phyloP scores from a whole-genome alignment of 2,329 filamentous ascomycete species.

The Fusarium sp. region DNA sequence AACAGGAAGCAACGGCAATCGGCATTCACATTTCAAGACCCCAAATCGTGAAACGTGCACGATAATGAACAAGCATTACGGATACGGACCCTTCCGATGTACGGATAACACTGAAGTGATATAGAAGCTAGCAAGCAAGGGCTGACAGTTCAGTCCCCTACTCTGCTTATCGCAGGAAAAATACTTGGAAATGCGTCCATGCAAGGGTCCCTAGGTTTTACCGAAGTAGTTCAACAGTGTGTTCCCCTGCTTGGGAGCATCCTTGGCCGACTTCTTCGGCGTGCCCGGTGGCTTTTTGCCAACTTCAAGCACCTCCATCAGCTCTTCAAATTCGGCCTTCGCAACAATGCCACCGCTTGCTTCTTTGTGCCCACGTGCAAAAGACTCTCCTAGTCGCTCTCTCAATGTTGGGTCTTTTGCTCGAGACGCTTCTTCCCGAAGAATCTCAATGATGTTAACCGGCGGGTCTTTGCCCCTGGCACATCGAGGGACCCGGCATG shows the following conservation, averaged over 20 bases:
- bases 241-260: slow-evolving; percentile 62
- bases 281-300: slow-evolving; percentile 64
- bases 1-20: not conserved
- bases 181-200: not conserved
- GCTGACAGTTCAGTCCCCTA: not conserved
- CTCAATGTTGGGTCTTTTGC: slow-evolving; percentile 56
- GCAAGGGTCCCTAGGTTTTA: slow-evolving; percentile 48
- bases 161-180: not conserved
- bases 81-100: not conserved
- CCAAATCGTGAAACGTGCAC: not conserved
- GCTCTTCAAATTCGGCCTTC: slow-evolving; percentile 72
- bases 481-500: slow-evolving; percentile 71
- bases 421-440: slow-evolving; percentile 64
- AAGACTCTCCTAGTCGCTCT: slow-evolving; percentile 70
- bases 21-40: no score
- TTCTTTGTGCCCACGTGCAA: slow-evolving; percentile 76
- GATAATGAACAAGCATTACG: not conserved
- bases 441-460: slow-evolving; percentile 72
- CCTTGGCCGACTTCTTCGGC: slow-evolving; percentile 45
- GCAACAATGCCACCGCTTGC: slow-evolving; percentile 75
- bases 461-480: slow-evolving; percentile 66
- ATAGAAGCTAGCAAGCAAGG: not conserved
- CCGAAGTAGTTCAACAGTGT: slow-evolving; percentile 69
- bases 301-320: slow-evolving; percentile 70
- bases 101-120: not conserved